Percentiles rank a stretch among this genome's conserved stretches.
Evolutionary conservation across 495 filamentous ascomycete genomes (phyloP).

Genomic region (Clohesyomyces aquaticus): DNA sequence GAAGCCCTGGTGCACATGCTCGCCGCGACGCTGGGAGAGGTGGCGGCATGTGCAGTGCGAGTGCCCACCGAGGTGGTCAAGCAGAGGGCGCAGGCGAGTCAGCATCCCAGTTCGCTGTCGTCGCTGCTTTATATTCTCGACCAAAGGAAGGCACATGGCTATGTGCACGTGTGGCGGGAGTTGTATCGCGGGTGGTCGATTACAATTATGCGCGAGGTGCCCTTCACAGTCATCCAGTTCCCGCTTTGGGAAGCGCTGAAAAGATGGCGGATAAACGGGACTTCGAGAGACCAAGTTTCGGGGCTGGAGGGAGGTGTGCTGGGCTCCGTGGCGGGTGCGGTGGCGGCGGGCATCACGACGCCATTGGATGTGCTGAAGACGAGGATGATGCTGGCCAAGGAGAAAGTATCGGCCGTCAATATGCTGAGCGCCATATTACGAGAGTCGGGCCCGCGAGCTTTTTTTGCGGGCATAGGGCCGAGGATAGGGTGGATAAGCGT

Average conservation of each 20-base stretch:
- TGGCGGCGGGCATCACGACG: slow-evolving; percentile 88
- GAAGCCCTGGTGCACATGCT: slow-evolving; percentile 70
- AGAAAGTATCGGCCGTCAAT: slow-evolving; percentile 58
- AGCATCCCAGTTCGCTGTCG: slow-evolving; percentile 62
- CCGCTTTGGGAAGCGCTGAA: slow-evolving; percentile 97
- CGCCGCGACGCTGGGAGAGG: slow-evolving; percentile 85
- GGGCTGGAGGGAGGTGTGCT: slow-evolving; percentile 83
- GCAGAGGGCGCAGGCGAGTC: slow-evolving; percentile 88
- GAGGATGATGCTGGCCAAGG: slow-evolving; percentile 81
- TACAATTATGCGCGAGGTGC: slow-evolving; percentile 93
- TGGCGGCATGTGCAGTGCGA: slow-evolving; percentile 87
- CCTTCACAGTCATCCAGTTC: slow-evolving; percentile 95
- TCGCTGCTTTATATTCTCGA: slow-evolving; percentile 73
- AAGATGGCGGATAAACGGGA: slow-evolving; percentile 48
- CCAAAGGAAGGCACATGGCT: slow-evolving; percentile 49
- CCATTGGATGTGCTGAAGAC: slow-evolving; percentile 97
- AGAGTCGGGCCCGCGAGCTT: slow-evolving; percentile 72
- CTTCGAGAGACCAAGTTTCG: slow-evolving; percentile 54
- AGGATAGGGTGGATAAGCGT: slow-evolving; percentile 91
- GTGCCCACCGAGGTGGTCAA: slow-evolving; percentile 98
- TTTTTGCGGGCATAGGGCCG: slow-evolving; percentile 88
- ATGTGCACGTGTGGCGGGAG: slow-evolving; percentile 70
- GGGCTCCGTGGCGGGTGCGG: slow-evolving; percentile 78
- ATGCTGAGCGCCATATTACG: slow-evolving; percentile 69
- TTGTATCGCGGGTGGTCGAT: slow-evolving; percentile 89